These are phyloP conservation scores for Plantago lanceolata DNA, from an alignment of 305 asterid genomes.

Conservation along the genomic window DNA sequence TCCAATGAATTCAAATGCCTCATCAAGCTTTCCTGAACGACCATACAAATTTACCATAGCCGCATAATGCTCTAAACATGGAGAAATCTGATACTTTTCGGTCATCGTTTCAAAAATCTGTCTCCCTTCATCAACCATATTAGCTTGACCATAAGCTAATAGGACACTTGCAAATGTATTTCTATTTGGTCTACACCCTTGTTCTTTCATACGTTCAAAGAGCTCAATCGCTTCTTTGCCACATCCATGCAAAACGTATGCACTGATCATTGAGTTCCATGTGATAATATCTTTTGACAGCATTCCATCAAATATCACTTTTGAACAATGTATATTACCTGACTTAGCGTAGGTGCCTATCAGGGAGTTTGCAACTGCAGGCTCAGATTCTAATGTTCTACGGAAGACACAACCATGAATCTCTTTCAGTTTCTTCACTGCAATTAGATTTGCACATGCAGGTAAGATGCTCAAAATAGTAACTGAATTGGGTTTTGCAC, in stretches of 20 bases:
- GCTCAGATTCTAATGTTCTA: slow-evolving; percentile 44
- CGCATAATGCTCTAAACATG: slow-evolving; percentile 56
- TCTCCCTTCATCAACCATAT: slow-evolving; percentile 55
- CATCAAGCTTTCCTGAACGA: slow-evolving; percentile 66
- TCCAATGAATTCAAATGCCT: slow-evolving; percentile 51
- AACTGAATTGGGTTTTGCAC: slow-evolving; percentile 58
- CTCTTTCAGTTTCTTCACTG: slow-evolving; percentile 65
- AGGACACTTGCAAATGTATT: slow-evolving; percentile 63
- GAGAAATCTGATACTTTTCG: slow-evolving; percentile 43
- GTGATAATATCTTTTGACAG: slow-evolving; percentile 56
- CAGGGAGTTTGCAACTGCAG: slow-evolving; percentile 56
- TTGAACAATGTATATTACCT: slow-evolving; percentile 50
- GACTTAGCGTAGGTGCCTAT: slow-evolving; percentile 69
- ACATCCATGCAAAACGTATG: slow-evolving; percentile 58
- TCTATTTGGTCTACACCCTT: slow-evolving; percentile 49
- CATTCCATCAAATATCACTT: slow-evolving; percentile 49
- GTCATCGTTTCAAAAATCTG: slow-evolving; percentile 39
- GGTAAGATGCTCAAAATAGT: slow-evolving; percentile 73
- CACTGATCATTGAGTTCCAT: slow-evolving; percentile 71
- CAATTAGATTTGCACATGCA: slow-evolving; percentile 62
- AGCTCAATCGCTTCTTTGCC: slow-evolving; percentile 46
- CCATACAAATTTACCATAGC: slow-evolving; percentile 71
- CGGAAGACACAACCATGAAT: slow-evolving; percentile 56
- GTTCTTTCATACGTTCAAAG: slow-evolving; percentile 49
- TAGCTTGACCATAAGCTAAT: slow-evolving; percentile 62